Base-by-base conservation (phyloP, 1,284 basidiomycete species). In the Entoloma clypeatum region DNA sequence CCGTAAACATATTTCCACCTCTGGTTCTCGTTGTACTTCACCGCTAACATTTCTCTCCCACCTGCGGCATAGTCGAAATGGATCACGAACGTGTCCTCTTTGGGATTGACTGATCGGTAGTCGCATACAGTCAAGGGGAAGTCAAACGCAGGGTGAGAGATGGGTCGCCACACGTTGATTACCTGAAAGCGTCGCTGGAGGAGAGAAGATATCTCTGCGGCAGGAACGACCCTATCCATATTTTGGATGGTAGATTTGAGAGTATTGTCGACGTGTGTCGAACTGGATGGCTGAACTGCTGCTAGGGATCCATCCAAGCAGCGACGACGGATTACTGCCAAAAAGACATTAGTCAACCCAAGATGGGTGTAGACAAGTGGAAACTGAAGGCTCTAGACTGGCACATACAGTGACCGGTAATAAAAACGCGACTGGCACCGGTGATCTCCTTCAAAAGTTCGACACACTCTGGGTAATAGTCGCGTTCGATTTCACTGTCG, bases 101-200 rank as follows among this genome's bases (percentile, higher is more conserved):
- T 53, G 2, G 52, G 36, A 47, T 76, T 65, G n/a, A 86, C 70
- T 23, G 67, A 74, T 18, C 75, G 59, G 51, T 62, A 79, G 52
- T 86, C 83, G 51, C 79, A 81, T 4, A 84, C 61, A 1, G 75
- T 75, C 29, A 85, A 68, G 1, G 82, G 82, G 62, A 64, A 71
- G 53, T 84, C 81, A 26, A 63, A 57, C 6, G 79, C 76, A 2
- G 74, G 55, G 45, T 72, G 61, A 5, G 59, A 49, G 44, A 86
- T 78, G 1, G 82, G 81, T 7, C 81, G 63, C 83, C 83, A 86
- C 43, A 86, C 69, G 62, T 86, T 86, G 62, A 86, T 75, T 39
- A 85, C 77, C 56, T 85, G 81, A 62, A 75, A 78, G 25, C 81
- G 76, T n/a, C 64, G 62, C 47, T 70, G 57, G 17, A 77, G 62